Conservation (phyloP, 352 stramenopile genomes). For the Pythium diclinum region DNA sequence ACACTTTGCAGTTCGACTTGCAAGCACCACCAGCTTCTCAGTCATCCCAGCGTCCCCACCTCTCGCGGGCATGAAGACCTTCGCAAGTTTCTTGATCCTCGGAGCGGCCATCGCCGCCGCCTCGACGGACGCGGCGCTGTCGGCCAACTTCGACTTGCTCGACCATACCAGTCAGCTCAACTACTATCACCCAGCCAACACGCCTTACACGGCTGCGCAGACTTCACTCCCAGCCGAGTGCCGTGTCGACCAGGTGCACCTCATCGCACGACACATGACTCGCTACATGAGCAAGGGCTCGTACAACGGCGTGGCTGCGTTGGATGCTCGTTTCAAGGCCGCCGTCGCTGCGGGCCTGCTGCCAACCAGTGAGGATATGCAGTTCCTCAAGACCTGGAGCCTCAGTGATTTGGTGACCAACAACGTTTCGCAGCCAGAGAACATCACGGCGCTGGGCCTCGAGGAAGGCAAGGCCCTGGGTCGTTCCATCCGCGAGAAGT, state of each 20-base stretch:
- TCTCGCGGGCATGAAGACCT: conserved; percentile 19
- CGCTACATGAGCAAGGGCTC: conserved; percentile 53
- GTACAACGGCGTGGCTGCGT: conserved; percentile 39
- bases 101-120: conserved; percentile 7
- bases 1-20: too few species aligned
- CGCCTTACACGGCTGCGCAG: conserved; percentile 35
- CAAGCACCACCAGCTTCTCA: too few species aligned
- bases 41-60: too few species aligned
- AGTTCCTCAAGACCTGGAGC: conserved; percentile 48
- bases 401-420: conserved; percentile 37
- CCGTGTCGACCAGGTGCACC: conserved; percentile 49
- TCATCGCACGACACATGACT: conserved; percentile 47
- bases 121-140: conserved; percentile 19
- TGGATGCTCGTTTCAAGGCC: conserved; percentile 31
- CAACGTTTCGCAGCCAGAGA: conserved; percentile 42
- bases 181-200: conserved; percentile 51
- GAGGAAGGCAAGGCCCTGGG: conserved; percentile 44
- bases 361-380: conserved; percentile 30
- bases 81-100: background rate
- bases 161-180: conserved; percentile 62
- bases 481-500: conserved; percentile 36
- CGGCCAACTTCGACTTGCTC: conserved; percentile 44
- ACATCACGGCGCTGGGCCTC: conserved; percentile 47
- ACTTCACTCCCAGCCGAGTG: conserved; percentile 40
- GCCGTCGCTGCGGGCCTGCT: conserved; percentile 32